Evolutionary conservation across 140 eudicot genomes (phyloP).

Genomic region (Stevia rebaudiana): DNA sequence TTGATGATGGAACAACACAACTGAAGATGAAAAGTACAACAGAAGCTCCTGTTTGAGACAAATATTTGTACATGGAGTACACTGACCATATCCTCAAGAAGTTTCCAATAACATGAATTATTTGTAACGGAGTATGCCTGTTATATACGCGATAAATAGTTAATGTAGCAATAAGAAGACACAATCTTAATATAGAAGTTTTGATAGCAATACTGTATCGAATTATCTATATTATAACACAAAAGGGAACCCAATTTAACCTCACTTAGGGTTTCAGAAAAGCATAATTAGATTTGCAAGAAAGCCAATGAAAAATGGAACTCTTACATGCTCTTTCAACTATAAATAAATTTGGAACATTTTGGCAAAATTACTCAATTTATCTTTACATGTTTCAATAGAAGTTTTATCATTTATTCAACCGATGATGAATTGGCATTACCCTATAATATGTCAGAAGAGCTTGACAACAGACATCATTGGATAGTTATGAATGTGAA

Average conservation of each 20-base stretch:
- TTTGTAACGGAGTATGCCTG: constrained; percentile 87
- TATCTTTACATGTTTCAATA: background rate
- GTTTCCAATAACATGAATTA: constrained; percentile 69
- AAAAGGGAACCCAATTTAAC: background rate
- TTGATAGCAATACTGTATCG: background rate
- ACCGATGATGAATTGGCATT: background rate
- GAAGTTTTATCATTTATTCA: constrained; percentile 5
- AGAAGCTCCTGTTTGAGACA: constrained; percentile 79
- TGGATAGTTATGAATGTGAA: background rate
- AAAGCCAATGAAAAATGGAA: constrained; percentile 7
- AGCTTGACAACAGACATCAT: background rate
- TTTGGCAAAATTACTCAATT: background rate
- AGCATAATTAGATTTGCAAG: background rate
- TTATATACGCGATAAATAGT: constrained; percentile 2
- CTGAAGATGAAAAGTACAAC: constrained; percentile 83
- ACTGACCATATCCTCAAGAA: constrained; percentile 94
- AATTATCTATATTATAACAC: background rate
- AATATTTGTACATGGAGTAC: constrained; percentile 78
- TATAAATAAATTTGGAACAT: background rate
- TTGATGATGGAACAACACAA: constrained; percentile 71
- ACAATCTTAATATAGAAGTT: background rate
- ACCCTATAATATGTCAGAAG: background rate
- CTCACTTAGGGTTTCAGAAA: background rate
- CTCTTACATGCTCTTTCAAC: background rate
- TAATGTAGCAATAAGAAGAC: background rate